These are phyloP conservation scores for Camellia japonica DNA, from an alignment of 148 eudicot genomes.

Conservation along the genomic window DNA sequence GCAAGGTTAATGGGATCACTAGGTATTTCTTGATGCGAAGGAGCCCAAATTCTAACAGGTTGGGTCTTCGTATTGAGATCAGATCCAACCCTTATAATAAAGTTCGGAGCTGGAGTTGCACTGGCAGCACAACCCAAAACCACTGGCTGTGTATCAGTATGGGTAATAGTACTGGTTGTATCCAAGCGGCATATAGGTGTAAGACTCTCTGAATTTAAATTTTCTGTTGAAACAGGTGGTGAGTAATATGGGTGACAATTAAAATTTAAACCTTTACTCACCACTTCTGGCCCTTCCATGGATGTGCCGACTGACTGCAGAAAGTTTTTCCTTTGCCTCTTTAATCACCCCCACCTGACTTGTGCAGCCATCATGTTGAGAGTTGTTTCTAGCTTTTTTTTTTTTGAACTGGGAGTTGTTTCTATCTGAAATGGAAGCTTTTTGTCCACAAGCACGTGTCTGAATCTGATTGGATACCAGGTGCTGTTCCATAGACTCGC, in stretches of 20 bases:
- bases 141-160: not conserved
- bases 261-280: not conserved
- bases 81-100: not conserved
- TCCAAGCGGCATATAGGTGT: not conserved
- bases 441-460: not conserved
- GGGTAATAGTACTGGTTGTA: not conserved
- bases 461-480: not conserved
- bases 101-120: too few species aligned
- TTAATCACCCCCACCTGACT: not conserved
- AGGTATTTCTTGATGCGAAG: not conserved
- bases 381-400: not conserved
- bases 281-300: constrained; percentile 7
- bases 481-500: not conserved
- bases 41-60: not conserved
- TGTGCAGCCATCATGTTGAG: not conserved
- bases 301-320: not conserved
- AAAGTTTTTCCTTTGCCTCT: not conserved
- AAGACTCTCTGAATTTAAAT: not conserved
- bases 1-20: not conserved
- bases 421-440: not conserved
- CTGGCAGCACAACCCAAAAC: not conserved
- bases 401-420: not conserved
- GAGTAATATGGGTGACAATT: not conserved
- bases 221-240: not conserved
- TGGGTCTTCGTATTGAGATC: constrained; percentile 7